A percentile compares a stretch with the other conserved stretches of the same genome.
Conservation (phyloP, 176 grass and related monocot species). For the Carex cristatella region DNA sequence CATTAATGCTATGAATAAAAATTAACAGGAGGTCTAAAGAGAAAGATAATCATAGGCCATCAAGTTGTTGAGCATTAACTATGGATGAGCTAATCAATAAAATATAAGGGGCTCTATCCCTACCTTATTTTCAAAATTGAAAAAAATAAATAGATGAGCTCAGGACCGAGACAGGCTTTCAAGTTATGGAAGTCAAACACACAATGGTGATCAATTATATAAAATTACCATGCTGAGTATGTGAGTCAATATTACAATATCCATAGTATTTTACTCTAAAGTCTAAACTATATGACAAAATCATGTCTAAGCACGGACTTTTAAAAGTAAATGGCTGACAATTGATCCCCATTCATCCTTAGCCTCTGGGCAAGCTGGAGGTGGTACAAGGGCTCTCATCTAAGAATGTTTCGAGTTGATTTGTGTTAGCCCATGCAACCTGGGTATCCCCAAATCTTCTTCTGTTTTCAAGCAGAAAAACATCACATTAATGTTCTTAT, state of each 20-base stretch:
- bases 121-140: no score
- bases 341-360: no score
- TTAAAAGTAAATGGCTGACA: no score
- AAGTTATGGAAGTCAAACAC: no score
- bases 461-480: conserved; percentile 20
- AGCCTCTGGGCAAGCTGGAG: conserved; percentile 17
- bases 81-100: conserved; percentile 23
- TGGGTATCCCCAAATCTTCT: conserved; percentile 62
- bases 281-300: no score
- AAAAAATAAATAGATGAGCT: conserved; percentile 15
- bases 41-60: not conserved
- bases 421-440: conserved; percentile 40
- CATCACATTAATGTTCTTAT: not conserved
- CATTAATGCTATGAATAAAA: not conserved
- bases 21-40: not conserved
- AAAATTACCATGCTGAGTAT: no score
- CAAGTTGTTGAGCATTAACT: conserved; percentile 57
- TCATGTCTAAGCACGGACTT: no score
- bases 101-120: no score
- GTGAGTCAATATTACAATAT: no score
- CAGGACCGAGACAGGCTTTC: no score
- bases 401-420: conserved; percentile 56
- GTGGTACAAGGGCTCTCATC: conserved; percentile 41
- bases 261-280: no score
- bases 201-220: no score